These are phyloP conservation scores for Lenzites betulinus DNA, from an alignment of 768 basidiomycete genomes.

Conservation along the genomic window DNA sequence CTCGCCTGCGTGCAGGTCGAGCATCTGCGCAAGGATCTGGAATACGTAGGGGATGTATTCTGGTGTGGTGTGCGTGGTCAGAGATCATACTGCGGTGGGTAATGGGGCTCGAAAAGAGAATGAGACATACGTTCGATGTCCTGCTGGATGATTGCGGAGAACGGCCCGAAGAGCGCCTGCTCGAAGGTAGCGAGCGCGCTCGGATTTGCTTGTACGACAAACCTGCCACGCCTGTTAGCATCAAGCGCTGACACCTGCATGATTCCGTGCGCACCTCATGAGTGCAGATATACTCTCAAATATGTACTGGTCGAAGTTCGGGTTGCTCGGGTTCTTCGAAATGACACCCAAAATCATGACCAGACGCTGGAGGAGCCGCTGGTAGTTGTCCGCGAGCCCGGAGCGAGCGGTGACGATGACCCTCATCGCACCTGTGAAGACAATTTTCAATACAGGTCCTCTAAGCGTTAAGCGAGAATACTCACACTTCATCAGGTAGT, in stretches of 20 bases:
- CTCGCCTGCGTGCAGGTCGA: conserved; percentile 69
- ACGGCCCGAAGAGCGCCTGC: conserved; percentile 78
- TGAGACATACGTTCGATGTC: conserved; percentile 82
- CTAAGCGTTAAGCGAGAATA: conserved; percentile 14
- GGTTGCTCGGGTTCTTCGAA: conserved; percentile 96
- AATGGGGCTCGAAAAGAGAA: neutral
- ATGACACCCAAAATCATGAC: conserved; percentile 85
- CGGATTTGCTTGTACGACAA: conserved; percentile 73
- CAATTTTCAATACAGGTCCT: neutral
- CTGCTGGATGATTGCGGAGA: conserved; percentile 84
- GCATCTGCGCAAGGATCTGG: conserved; percentile 95
- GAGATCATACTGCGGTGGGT: neutral
- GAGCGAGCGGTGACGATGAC: conserved; percentile 89
- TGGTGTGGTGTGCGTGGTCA: conserved; percentile 31
- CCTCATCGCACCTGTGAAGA: conserved; percentile 80
- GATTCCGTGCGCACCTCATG: conserved; percentile 58
- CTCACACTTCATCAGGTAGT: conserved; percentile 96
- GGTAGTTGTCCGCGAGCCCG: conserved; percentile 67
- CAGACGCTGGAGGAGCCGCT: conserved; percentile 67
- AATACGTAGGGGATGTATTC: conserved; percentile 98
- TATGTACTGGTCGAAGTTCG: conserved; percentile 95
- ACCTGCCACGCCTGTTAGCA: conserved; percentile 46
- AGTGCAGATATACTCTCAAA: conserved; percentile 96
- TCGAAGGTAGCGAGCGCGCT: conserved; percentile 76
- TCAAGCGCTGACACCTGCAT: neutral